phyloP scores from a whole-genome alignment of 345 rosid species.

The Euclidium syriacum region DNA sequence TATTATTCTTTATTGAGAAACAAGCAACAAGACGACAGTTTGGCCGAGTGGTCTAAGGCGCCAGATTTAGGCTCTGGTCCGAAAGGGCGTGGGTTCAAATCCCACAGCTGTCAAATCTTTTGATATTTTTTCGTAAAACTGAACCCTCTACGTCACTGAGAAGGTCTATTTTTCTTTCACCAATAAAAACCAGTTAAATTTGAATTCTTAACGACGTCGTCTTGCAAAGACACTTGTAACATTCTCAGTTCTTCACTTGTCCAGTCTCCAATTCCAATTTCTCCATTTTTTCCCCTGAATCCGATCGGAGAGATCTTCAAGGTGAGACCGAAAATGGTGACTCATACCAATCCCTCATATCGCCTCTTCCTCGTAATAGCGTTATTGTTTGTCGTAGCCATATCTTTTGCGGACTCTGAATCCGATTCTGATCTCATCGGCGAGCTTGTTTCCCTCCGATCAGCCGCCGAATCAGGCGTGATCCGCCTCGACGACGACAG shows the following conservation, averaged over 20 bases:
- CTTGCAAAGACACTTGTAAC: background rate
- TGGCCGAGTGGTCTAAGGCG: conserved; percentile 99
- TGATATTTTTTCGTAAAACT: background rate
- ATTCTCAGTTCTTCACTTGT: background rate
- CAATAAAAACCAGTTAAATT: background rate
- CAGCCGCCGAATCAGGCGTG: conserved; percentile 55
- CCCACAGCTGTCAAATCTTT: conserved; percentile 78
- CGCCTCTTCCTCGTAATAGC: conserved; percentile 23
- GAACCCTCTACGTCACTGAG: background rate
- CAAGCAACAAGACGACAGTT: conserved; percentile 58
- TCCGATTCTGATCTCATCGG: conserved; percentile 34
- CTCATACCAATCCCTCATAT: background rate
- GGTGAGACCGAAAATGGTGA: background rate
- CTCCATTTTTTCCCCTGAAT: background rate
- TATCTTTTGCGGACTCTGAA: conserved; percentile 6
- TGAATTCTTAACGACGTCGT: background rate
- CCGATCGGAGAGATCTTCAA: background rate
- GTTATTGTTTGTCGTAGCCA: background rate
- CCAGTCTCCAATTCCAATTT: background rate
- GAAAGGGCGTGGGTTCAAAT: conserved; percentile 99
- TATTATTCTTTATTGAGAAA: too few relatives aligned
- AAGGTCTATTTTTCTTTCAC: background rate
- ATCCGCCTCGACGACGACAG: conserved; percentile 57
- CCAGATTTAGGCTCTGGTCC: conserved; percentile 99
- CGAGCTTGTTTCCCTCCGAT: conserved; percentile 64